A percentile compares a stretch with the other conserved stretches of the same genome.
These are phyloP conservation scores for Diaporthe aspalathi DNA, from an alignment of 2,329 filamentous ascomycete species.

Conservation along the genomic window DNA sequence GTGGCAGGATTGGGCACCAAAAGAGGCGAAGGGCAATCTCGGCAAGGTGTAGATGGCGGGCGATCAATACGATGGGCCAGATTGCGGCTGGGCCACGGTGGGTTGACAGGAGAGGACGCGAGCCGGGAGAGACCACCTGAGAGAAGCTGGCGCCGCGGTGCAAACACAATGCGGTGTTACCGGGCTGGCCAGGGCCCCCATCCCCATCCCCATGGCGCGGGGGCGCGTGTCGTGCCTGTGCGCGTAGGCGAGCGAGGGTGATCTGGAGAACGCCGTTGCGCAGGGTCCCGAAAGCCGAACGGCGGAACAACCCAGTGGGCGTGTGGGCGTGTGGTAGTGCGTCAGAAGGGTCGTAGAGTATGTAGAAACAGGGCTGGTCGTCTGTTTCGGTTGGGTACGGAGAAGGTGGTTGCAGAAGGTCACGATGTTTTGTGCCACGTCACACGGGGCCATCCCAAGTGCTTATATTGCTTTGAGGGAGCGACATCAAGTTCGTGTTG, in stretches of 20 bases:
- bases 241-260: background rate
- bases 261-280: background rate
- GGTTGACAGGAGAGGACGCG: background rate
- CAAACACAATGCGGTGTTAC: slow-evolving; percentile 35
- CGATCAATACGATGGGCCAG: slow-evolving; percentile 28
- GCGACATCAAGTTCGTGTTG: slow-evolving; percentile 2
- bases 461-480: background rate
- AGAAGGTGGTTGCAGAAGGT: background rate
- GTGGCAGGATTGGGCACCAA: slow-evolving; percentile 14
- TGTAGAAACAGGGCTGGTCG: background rate
- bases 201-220: slow-evolving; percentile 11
- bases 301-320: background rate
- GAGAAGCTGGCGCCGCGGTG: slow-evolving; percentile 13
- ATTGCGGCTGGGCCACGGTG: background rate
- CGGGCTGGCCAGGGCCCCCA: slow-evolving; percentile 14
- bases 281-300: slow-evolving; percentile 7
- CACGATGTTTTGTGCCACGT: slow-evolving; percentile 9
- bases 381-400: background rate
- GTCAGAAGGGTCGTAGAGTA: background rate
- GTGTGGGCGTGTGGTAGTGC: background rate
- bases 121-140: background rate
- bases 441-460: background rate
- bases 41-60: slow-evolving; percentile 15
- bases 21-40: slow-evolving; percentile 9
- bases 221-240: slow-evolving; percentile 10